Percentiles rank a stretch among this genome's conserved stretches.
These are phyloP conservation scores for Saccharomyces hybrid DNA, from an alignment of 1,139 yeast genomes.

Conservation along the genomic window DNA sequence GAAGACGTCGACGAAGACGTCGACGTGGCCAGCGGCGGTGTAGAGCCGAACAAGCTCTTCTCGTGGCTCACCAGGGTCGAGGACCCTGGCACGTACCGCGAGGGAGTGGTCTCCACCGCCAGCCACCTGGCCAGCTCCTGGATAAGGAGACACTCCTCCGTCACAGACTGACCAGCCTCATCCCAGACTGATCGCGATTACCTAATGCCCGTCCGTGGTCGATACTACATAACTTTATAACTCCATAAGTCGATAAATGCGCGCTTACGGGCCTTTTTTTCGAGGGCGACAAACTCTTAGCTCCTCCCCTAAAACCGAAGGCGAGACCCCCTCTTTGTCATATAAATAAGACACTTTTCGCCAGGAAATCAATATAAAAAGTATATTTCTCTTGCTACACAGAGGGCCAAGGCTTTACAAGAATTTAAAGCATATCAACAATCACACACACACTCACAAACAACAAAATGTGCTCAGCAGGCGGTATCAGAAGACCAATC, in stretches of 20 bases:
- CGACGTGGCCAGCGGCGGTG: not conserved
- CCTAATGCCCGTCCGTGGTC: not conserved
- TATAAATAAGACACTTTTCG: not conserved
- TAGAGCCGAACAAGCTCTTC: constrained; percentile 7
- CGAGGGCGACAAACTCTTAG: not conserved
- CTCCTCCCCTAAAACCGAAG: not conserved
- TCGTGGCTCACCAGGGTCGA: constrained; percentile 11
- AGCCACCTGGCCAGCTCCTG: not conserved
- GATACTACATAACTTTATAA: not conserved
- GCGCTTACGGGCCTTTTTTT: not conserved
- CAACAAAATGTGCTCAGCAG: constrained; percentile 12
- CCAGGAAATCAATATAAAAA: not conserved
- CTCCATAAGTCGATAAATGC: not conserved
- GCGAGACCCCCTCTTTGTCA: not conserved
- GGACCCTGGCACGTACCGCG: not conserved
- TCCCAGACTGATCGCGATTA: not conserved
- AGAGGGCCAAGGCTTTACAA: not conserved
- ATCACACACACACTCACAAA: not conserved
- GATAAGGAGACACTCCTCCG: not conserved
- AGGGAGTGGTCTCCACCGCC: constrained; percentile 6
- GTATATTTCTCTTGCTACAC: not conserved
- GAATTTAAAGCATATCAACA: not conserved
- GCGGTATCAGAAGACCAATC: constrained; percentile 32
- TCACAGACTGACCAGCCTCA: not conserved
- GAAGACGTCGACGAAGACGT: not conserved